These are phyloP conservation scores for Penicillium brasilianum DNA, from an alignment of 2,329 filamentous ascomycete genomes.

Conservation along the genomic window DNA sequence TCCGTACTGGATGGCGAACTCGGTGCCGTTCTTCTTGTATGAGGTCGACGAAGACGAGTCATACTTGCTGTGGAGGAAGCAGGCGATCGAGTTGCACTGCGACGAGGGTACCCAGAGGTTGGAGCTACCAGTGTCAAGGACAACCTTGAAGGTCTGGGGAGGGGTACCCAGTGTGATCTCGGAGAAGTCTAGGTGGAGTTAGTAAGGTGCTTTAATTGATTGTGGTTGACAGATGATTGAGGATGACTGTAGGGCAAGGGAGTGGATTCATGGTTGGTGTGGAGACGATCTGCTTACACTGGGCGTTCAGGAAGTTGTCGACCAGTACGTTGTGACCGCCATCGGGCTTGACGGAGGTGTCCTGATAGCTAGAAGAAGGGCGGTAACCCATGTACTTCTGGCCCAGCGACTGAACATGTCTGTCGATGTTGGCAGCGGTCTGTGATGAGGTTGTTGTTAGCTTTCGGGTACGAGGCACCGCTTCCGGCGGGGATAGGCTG, in stretches of 20 bases:
- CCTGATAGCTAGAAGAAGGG: slow-evolving; percentile 67
- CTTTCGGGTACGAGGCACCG: slow-evolving; percentile 18
- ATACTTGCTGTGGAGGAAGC: slow-evolving; percentile 97
- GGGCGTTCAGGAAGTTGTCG: slow-evolving; percentile 97
- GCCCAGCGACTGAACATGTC: slow-evolving; percentile 79
- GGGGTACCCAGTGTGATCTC: slow-evolving; percentile 92
- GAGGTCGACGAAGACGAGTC: slow-evolving; percentile 86
- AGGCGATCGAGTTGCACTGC: slow-evolving; percentile 92
- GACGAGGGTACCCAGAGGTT: slow-evolving; percentile 97
- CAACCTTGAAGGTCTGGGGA: slow-evolving; percentile 95
- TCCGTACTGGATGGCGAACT: slow-evolving; percentile 93
- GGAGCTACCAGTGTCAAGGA: slow-evolving; percentile 97
- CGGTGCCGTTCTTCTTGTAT: slow-evolving; percentile 90
- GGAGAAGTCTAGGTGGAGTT: slow-evolving; percentile 77
- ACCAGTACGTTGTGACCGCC: slow-evolving; percentile 81
- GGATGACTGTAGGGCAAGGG: neutral
- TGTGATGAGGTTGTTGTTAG: slow-evolving; percentile 42
- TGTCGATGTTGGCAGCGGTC: slow-evolving; percentile 78
- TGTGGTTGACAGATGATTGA: neutral
- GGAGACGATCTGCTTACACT: slow-evolving; percentile 70
- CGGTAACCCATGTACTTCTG: slow-evolving; percentile 96
- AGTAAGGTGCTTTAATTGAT: slow-evolving; percentile 5
- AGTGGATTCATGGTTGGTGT: slow-evolving; percentile 1
- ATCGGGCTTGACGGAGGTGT: slow-evolving; percentile 68
- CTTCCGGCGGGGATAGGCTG: slow-evolving; percentile 12